Evolutionary conservation across 108 stramenopile genomes (phyloP).

Genomic region (Tribonema minus): DNA sequence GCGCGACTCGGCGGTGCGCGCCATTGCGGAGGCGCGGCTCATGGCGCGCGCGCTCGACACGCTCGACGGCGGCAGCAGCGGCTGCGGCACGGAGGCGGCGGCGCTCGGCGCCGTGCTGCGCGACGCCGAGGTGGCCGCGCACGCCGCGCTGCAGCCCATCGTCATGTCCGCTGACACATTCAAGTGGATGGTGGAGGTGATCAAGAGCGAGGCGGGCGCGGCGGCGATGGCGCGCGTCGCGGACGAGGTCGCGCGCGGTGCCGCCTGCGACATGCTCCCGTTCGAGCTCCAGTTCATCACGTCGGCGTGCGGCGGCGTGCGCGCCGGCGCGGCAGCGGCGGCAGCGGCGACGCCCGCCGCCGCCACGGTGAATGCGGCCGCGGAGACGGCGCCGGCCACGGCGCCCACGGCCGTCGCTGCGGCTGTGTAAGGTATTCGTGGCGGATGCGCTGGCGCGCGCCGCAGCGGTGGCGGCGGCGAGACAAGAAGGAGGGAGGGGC

Average conservation of each 20-base stretch:
- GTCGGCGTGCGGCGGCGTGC: neutral
- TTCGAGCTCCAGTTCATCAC: neutral
- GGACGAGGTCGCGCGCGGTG: neutral
- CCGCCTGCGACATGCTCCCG: neutral
- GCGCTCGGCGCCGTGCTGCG: neutral
- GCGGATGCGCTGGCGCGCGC: too few relatives aligned
- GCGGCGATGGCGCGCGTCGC: neutral
- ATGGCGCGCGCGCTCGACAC: neutral
- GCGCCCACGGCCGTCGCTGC: too few relatives aligned
- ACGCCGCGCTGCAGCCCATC: conserved; percentile 9
- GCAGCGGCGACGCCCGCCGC: too few relatives aligned
- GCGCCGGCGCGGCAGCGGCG: too few relatives aligned
- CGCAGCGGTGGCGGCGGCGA: too few relatives aligned
- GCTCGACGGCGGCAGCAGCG: neutral
- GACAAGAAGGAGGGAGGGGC: too few relatives aligned
- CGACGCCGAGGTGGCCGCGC: conserved; percentile 8
- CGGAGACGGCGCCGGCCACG: too few relatives aligned
- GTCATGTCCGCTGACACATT: conserved; percentile 18
- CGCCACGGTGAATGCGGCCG: too few relatives aligned
- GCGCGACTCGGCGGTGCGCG: neutral
- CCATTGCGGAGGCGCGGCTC: neutral
- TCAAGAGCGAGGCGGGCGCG: neutral
- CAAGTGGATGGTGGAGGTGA: conserved; percentile 14
- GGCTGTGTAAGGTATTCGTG: too few relatives aligned
- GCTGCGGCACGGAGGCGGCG: neutral